Evolutionary conservation across 371 early-diverging fungal species (phyloP), one percentile per base, ranked within the genome.

Genomic region (Lichtheimia corymbifera): DNA sequence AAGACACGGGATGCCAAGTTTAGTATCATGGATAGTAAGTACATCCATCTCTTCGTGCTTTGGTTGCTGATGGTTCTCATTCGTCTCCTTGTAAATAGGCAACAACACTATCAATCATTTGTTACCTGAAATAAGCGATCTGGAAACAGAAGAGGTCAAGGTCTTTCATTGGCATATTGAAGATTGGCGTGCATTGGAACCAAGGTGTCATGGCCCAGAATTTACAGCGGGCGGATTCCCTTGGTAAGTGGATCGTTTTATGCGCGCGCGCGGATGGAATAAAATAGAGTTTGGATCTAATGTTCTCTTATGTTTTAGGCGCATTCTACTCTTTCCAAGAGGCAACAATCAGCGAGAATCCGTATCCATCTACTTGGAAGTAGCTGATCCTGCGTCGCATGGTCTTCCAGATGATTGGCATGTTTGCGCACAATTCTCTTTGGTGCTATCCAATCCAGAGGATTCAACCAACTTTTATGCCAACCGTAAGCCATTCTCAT

Each of bases 381-480:
- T 86, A 63, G 84, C 90, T 45, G 91, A 93, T 60, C 87, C 76
- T 17, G 73, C 74, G 42, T 72, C 64, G 9, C 74, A 77, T 24
- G 76, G 64, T 74, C 84, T 22, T 90, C 89, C 13, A 82, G 84
- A 67, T 11, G 65, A 62, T 25, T 95, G 96, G 95, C 93, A 92
- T 67, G 79, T 83, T n/a, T 97, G 97, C 70, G 95, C 90, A 14
- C 87, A 91, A 55, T 97, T 98, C 73, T 83, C 85, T 17, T 83
- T 97, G 25, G 81, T 84, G 5, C 80, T 96, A 64, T 87, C 89
- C 30, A 92, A 96, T 75, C 83, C 88, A 0, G 77, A 85, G 28
- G 89, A 93, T 59, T 84, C 91, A n/a, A 82, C 82, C n/a, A 62
- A 80, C 20, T 85, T 83, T 76, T 76, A 72, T 55, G 59, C 73